These are phyloP conservation scores for Penicillium silybi DNA, from an alignment of 495 filamentous ascomycete species.

Conservation along the genomic window DNA sequence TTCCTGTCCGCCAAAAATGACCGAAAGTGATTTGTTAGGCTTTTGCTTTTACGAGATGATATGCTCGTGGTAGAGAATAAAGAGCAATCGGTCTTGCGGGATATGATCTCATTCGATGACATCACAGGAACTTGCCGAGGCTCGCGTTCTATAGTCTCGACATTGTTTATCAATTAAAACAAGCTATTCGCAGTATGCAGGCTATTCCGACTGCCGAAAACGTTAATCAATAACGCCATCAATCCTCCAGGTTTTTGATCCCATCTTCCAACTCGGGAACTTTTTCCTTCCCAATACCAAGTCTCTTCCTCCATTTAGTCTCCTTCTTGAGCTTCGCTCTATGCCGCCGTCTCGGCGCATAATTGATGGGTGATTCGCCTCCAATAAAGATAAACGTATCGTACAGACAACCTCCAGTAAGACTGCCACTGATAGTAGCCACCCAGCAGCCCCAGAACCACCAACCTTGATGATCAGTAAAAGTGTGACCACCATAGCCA, in stretches of 20 bases:
- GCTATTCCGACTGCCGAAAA: background rate
- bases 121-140: too few relatives aligned
- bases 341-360: constrained; percentile 13
- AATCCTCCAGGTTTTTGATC: constrained; percentile 9
- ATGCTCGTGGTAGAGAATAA: background rate
- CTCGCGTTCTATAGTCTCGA: too few relatives aligned
- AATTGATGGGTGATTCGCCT: constrained; percentile 21
- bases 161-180: background rate
- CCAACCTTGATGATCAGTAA: constrained; percentile 12
- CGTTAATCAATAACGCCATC: background rate
- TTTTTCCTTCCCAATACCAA: constrained; percentile 6
- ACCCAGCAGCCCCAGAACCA: constrained; percentile 25
- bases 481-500: constrained; percentile 15
- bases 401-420: constrained; percentile 14
- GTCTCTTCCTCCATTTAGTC: constrained; percentile 13
- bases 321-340: constrained; percentile 12
- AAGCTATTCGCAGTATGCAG: background rate
- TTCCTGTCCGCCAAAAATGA: background rate
- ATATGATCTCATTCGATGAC: background rate
- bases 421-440: constrained; percentile 18
- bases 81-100: background rate
- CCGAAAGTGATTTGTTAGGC: background rate
- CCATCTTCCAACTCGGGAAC: background rate
- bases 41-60: background rate
- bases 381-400: constrained; percentile 24